These are phyloP conservation scores for Exobasidium cylindrosporum DNA, from an alignment of 1,284 basidiomycete genomes.

Conservation along the genomic window DNA sequence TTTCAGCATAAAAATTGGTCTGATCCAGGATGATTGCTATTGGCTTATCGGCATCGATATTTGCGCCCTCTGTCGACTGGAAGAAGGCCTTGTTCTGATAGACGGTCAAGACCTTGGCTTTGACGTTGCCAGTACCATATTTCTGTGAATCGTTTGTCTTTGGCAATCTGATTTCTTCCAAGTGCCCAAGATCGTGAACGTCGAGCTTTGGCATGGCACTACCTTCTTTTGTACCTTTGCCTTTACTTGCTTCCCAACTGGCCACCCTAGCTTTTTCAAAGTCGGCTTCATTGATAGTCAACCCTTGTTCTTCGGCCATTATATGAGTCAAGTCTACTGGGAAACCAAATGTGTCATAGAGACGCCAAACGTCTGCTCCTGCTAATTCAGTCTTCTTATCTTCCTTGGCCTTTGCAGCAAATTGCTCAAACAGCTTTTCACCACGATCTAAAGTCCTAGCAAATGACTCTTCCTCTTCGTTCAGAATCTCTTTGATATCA, in stretches of 20 bases:
- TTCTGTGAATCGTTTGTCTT: constrained; percentile 92
- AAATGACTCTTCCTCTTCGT: constrained; percentile 97
- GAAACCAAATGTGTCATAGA: constrained; percentile 99
- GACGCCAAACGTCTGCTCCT: constrained; percentile 90
- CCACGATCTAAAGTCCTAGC: constrained; percentile 92
- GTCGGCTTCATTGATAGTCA: constrained; percentile 81
- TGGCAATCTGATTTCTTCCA: constrained; percentile 77
- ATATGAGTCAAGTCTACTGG: constrained; percentile 92
- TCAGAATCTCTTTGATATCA: constrained; percentile 89
- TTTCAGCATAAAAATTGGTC: constrained; percentile 97
- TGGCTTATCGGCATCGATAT: constrained; percentile 56
- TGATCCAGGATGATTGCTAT: constrained; percentile 88
- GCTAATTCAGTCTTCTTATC: constrained; percentile 69
- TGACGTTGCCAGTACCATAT: constrained; percentile 72
- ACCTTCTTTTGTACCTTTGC: constrained; percentile 66
- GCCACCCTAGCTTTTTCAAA: constrained; percentile 84
- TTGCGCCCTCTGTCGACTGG: constrained; percentile 65
- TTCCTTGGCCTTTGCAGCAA: constrained; percentile 70
- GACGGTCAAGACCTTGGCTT: constrained; percentile 76
- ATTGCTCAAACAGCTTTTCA: constrained; percentile 92
- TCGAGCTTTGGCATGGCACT: constrained; percentile 76
- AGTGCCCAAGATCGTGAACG: constrained; percentile 85
- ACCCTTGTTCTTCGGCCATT: constrained; percentile 91
- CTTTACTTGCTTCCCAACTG: constrained; percentile 87
- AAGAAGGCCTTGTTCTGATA: constrained; percentile 79